phyloP scores from a whole-genome alignment of 2,329 filamentous ascomycete species.

The Xylariaceae sp. region DNA sequence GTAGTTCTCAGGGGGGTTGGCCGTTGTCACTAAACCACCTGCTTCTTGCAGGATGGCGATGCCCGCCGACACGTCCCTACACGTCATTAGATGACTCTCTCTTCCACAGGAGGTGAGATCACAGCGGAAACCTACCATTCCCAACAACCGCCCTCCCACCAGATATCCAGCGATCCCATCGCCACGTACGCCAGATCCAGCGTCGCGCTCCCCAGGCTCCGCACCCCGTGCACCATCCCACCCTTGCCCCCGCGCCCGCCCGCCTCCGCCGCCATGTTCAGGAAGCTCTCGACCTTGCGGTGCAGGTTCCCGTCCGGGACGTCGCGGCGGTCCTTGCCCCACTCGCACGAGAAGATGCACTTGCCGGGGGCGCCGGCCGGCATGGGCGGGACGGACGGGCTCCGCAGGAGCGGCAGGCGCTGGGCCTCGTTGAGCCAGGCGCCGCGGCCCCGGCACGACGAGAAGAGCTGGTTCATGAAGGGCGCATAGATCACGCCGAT shows the following conservation, averaged over 20 bases:
- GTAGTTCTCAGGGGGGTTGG: conserved; percentile 61
- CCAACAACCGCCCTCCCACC: conserved; percentile 81
- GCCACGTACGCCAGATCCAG: conserved; percentile 71
- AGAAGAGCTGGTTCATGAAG: conserved; percentile 65
- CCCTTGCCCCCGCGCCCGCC: conserved; percentile 60
- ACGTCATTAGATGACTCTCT: not conserved
- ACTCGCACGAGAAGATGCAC: conserved; percentile 72
- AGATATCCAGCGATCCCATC: conserved; percentile 73
- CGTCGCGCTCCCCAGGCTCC: conserved; percentile 69
- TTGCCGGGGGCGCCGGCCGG: conserved; percentile 60
- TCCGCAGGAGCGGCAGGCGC: conserved; percentile 58
- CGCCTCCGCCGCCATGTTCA: conserved; percentile 68
- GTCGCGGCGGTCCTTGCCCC: conserved; percentile 74
- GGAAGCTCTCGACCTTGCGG: conserved; percentile 69
- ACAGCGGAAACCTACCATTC: conserved; percentile 55
- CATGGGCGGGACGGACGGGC: conserved; percentile 56
- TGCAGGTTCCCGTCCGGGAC: conserved; percentile 62
- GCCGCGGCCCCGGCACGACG: conserved; percentile 60
- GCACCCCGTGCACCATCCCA: conserved; percentile 74
- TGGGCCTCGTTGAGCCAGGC: conserved; percentile 66
- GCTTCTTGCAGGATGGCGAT: conserved; percentile 70
- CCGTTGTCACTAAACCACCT: conserved; percentile 68
- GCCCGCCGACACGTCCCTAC: conserved; percentile 73
- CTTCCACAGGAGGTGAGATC: not conserved
- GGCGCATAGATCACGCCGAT: conserved; percentile 72